These are phyloP conservation scores for Mycena citricolor DNA, from an alignment of 1,284 basidiomycete genomes.

Conservation along the genomic window DNA sequence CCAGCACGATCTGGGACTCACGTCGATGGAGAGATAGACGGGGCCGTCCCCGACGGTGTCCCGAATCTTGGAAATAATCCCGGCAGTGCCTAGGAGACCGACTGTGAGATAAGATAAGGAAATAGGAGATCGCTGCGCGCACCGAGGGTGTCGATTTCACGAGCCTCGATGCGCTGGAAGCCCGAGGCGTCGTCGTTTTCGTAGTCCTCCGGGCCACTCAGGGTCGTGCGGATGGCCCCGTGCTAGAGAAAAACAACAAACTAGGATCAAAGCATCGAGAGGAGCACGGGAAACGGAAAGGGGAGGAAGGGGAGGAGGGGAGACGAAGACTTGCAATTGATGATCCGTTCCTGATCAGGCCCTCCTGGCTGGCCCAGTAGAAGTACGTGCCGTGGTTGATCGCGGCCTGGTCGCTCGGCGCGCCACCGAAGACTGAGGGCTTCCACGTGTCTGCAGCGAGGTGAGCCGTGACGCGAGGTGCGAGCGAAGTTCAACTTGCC, in stretches of 20 bases:
- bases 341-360: constrained; percentile 61
- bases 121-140: constrained; percentile 13
- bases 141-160: constrained; percentile 77
- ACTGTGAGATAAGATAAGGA: neutral
- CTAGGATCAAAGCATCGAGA: constrained; percentile 66
- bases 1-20: constrained; percentile 5
- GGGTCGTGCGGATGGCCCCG: constrained; percentile 75
- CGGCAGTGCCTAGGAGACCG: constrained; percentile 18
- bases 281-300: constrained; percentile 23
- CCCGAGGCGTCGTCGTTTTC: constrained; percentile 48
- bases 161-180: constrained; percentile 64
- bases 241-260: constrained; percentile 58
- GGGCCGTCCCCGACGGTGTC: constrained; percentile 26
- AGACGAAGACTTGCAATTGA: constrained; percentile 71
- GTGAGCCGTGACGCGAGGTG: no score
- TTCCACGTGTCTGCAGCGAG: constrained; percentile 81
- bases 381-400: constrained; percentile 69
- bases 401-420: constrained; percentile 61
- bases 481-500: constrained; percentile 31
- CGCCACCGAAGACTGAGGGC: constrained; percentile 68
- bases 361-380: constrained; percentile 57
- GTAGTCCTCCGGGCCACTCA: constrained; percentile 72
- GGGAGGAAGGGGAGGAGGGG: constrained; percentile 21
- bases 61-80: constrained; percentile 26
- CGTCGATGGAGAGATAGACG: constrained; percentile 26